phyloP scores from a whole-genome alignment of 2,329 filamentous ascomycete species.

The Furcasterigmium sp. region DNA sequence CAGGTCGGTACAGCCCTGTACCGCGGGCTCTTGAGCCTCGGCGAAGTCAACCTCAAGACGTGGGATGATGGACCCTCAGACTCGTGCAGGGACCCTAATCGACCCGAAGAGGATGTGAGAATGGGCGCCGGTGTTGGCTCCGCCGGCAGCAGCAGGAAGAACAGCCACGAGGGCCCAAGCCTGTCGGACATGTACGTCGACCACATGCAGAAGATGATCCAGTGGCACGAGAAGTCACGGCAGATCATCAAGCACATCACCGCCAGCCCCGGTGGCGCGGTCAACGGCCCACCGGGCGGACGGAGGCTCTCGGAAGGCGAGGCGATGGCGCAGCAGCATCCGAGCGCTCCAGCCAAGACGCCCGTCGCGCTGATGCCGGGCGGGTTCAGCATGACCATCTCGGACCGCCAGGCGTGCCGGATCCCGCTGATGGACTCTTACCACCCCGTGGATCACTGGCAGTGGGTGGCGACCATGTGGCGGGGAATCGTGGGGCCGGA shows the following conservation, averaged over 20 bases:
- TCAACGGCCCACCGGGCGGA: background rate
- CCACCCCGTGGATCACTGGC: slow-evolving; percentile 85
- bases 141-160: slow-evolving; percentile 10
- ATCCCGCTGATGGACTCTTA: slow-evolving; percentile 76
- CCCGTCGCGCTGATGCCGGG: slow-evolving; percentile 71
- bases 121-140: slow-evolving; percentile 6
- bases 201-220: slow-evolving; percentile 64
- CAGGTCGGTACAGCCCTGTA: slow-evolving; percentile 62
- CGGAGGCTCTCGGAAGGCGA: slow-evolving; percentile 6
- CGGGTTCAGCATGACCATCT: slow-evolving; percentile 75
- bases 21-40: slow-evolving; percentile 47
- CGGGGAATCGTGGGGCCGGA: slow-evolving; percentile 80
- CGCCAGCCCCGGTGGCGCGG: slow-evolving; percentile 8
- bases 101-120: slow-evolving; percentile 8
- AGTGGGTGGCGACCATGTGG: slow-evolving; percentile 95
- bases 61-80: slow-evolving; percentile 32
- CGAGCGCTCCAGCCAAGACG: slow-evolving; percentile 21
- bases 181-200: slow-evolving; percentile 36
- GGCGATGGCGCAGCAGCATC: slow-evolving; percentile 7
- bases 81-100: slow-evolving; percentile 8
- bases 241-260: slow-evolving; percentile 58
- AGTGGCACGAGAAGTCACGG: slow-evolving; percentile 71
- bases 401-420: slow-evolving; percentile 67
- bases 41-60: slow-evolving; percentile 33
- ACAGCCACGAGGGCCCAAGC: slow-evolving; percentile 16